phyloP scores from a whole-genome alignment of 768 basidiomycete species.

The Suillus bovinus region DNA sequence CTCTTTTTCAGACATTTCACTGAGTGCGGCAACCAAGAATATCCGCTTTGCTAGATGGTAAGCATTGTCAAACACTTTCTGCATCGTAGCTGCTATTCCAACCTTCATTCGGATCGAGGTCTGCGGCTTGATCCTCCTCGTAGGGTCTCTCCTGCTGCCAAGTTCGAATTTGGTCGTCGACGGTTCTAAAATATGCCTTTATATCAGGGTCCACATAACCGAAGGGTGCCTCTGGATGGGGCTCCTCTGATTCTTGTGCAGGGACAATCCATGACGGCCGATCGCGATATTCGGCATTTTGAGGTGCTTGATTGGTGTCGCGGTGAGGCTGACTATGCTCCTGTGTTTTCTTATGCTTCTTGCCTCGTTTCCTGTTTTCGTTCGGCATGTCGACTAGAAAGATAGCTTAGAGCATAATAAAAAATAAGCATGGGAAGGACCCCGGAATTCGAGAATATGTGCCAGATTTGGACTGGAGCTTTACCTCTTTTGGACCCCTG shows the following conservation, averaged over 20 bases:
- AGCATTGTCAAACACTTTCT: slow-evolving; percentile 1
- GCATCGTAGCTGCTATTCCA: slow-evolving; percentile 15
- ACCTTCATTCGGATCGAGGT: slow-evolving; percentile 74
- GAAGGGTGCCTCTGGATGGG: slow-evolving; percentile 75
- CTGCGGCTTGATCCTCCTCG: slow-evolving; percentile 44
- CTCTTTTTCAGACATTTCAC: slow-evolving; percentile 87
- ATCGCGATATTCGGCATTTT: slow-evolving; percentile 30
- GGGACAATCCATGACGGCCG: slow-evolving; percentile 72
- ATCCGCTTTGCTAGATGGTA: slow-evolving; percentile 60
- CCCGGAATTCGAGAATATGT: neutral
- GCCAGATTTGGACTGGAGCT: neutral
- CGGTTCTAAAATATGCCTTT: slow-evolving; percentile 90
- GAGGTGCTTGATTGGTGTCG: slow-evolving; percentile 2
- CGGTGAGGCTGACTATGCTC: slow-evolving; percentile 18
- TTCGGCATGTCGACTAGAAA: slow-evolving; percentile 54
- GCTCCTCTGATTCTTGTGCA: slow-evolving; percentile 37
- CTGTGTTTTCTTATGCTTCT: slow-evolving; percentile 62
- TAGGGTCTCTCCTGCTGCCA: slow-evolving; percentile 62
- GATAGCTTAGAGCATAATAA: neutral
- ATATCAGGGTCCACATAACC: slow-evolving; percentile 88
- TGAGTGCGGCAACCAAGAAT: slow-evolving; percentile 80
- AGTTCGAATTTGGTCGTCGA: slow-evolving; percentile 82
- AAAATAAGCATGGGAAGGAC: slow-evolving; percentile 4
- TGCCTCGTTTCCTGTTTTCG: slow-evolving; percentile 75
- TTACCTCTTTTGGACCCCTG: neutral